Evolutionary conservation across 495 filamentous ascomycete species (phyloP), one percentile per base, ranked within the genome.

Genomic region (Penicillium crystallinum): DNA sequence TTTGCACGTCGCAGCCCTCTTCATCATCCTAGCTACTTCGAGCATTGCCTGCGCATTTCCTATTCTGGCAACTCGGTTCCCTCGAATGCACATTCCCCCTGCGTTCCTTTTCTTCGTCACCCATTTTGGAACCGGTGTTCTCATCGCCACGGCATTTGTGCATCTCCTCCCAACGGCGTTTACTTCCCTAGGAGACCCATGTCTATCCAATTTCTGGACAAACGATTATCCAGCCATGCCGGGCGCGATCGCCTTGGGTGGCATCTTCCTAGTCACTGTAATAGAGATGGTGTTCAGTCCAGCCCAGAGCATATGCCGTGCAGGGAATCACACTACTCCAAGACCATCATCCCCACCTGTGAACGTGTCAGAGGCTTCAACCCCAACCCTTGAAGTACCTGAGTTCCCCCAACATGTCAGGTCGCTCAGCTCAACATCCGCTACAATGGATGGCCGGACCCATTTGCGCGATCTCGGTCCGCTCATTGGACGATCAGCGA

Each of bases 91-190:
- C 11, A 72, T 74, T 8, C 69, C 70, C 0, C 17, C 61, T 0
- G 58, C 59, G 15, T 77, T 80, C 35, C 67, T 89, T 53, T 88
- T 88, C 66, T 71, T 84, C 36, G 84, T 82, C 50, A 83, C 85
- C 21, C 85, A 90, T 68, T 89, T 91, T 57, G 88, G 88, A 47
- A 90, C 88, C 6, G 88, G 87, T 37, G 88, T 91, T n/a, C 70
- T 91, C 12, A 83, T 90, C 46, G 86, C 88, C n/a, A 90, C 88
- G 6, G 87, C 87, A 14, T 91, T 91, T 61, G 88, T 90, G 22
- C 88, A 91, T 63, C 69, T 81, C 10, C 84, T 91, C 6, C 86
- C 87, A 5, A 90, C 86, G 4, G 88, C 88, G 3, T 90, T 90
- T 63, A 67, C 72, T 23, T 87, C 85, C 4, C 74, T 91, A 4